phyloP scores from a whole-genome alignment of 352 stramenopile genomes.

The Globisporangium paddicum region DNA sequence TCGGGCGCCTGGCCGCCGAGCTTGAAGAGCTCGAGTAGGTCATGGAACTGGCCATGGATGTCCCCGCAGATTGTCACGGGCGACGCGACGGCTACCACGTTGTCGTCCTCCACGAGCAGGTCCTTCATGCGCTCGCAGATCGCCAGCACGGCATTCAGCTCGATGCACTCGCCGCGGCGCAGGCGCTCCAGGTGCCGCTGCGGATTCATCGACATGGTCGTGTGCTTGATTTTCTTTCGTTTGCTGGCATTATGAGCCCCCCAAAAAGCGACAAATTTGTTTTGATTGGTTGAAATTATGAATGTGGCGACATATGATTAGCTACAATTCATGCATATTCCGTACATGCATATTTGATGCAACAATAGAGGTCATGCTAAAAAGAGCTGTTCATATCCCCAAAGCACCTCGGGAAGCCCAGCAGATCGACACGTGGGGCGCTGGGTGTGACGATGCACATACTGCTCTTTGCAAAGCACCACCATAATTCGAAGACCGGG shows the following conservation, averaged over 20 bases:
- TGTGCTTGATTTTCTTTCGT: not conserved
- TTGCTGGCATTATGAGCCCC: not conserved
- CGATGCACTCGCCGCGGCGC: conserved; percentile 47
- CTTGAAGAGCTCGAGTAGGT: conserved; percentile 93
- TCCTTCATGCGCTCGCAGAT: conserved; percentile 72
- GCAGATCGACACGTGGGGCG: conserved; percentile 69
- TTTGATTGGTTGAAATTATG: not conserved
- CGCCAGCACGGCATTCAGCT: conserved; percentile 45
- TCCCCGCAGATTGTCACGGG: conserved; percentile 90
- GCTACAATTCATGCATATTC: not conserved
- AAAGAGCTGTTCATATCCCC: not conserved
- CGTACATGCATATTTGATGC: not conserved
- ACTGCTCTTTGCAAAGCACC: conserved; percentile 54
- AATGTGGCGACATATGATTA: not conserved
- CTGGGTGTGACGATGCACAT: conserved; percentile 72
- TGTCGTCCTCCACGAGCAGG: conserved; percentile 71
- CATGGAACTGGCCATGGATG: conserved; percentile 97
- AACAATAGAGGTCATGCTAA: not conserved
- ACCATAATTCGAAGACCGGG: too few relatives aligned
- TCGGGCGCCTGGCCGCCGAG: conserved; percentile 84
- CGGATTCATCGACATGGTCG: conserved; percentile 27
- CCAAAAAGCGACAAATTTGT: too few relatives aligned
- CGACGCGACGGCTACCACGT: conserved; percentile 69
- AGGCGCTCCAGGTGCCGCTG: conserved; percentile 53
- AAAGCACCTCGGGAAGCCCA: conserved; percentile 30